These are phyloP conservation scores for Zizania latifolia DNA, from an alignment of 176 grass and related monocot genomes.

Conservation along the genomic window DNA sequence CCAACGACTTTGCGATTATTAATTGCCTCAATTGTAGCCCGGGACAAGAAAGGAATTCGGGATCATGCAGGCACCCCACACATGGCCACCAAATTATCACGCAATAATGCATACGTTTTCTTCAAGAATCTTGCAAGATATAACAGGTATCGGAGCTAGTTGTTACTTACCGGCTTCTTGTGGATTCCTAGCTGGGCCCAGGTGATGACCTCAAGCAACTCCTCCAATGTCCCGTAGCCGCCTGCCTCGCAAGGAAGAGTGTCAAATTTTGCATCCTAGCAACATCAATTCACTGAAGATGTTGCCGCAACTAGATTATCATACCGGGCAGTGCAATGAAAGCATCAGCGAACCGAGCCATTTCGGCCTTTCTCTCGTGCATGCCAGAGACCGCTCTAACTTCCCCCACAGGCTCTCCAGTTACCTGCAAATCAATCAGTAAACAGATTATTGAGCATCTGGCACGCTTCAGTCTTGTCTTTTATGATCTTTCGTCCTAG, in stretches of 20 bases:
- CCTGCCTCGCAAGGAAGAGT: conserved; percentile 27
- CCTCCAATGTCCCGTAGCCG: conserved; percentile 85
- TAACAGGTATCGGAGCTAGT: conserved; percentile 23
- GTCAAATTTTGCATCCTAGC: conserved; percentile 11
- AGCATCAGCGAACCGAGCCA: conserved; percentile 80
- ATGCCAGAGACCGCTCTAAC: conserved; percentile 79
- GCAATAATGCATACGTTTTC: background rate
- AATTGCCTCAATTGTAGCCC: background rate
- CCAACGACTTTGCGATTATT: conserved; percentile 30
- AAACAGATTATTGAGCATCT: background rate
- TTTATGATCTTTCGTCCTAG: background rate
- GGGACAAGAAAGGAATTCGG: conserved; percentile 18
- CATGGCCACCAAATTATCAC: conserved; percentile 25
- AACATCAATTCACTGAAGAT: background rate
- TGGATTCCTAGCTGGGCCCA: conserved; percentile 97
- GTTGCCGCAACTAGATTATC: background rate
- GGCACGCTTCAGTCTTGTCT: background rate
- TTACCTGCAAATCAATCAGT: conserved; percentile 44
- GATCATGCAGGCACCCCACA: conserved; percentile 9
- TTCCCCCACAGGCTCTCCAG: conserved; percentile 76
- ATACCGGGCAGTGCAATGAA: conserved; percentile 95
- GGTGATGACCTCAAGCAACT: conserved; percentile 82
- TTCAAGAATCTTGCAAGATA: conserved; percentile 10
- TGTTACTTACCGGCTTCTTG: conserved; percentile 87
- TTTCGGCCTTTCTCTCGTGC: conserved; percentile 97